Evolutionary conservation across 805 yeast genomes (phyloP).

Genomic region (Debaryomyces castellii): DNA sequence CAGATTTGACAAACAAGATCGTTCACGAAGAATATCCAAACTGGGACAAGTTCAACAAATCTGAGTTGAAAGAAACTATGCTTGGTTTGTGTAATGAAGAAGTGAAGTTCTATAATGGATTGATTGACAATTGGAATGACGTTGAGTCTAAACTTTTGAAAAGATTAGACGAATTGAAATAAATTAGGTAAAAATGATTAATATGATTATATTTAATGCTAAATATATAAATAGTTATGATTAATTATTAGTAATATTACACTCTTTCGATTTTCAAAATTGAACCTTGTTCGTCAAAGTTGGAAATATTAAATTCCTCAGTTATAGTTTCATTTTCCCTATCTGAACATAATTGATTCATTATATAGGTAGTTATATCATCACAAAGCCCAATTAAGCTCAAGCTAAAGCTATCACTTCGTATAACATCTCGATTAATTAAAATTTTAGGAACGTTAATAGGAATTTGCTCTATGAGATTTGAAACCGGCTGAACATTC

Average conservation of each 20-base stretch:
- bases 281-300: neutral
- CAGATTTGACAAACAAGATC: slow-evolving; percentile 45
- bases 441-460: slow-evolving; percentile 78
- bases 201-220: neutral
- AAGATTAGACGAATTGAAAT: slow-evolving; percentile 22
- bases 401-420: slow-evolving; percentile 77
- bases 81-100: slow-evolving; percentile 73
- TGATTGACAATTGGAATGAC: slow-evolving; percentile 70
- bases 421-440: slow-evolving; percentile 73
- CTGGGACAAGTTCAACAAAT: slow-evolving; percentile 78
- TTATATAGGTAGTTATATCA: slow-evolving; percentile 67
- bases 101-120: slow-evolving; percentile 65
- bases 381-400: slow-evolving; percentile 80
- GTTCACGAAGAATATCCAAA: slow-evolving; percentile 53
- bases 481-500: slow-evolving; percentile 89
- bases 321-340: slow-evolving; percentile 11
- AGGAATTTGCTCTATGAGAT: slow-evolving; percentile 73
- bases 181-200: neutral
- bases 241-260: neutral
- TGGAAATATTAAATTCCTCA: neutral
- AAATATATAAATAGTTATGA: neutral
- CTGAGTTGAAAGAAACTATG: slow-evolving; percentile 72
- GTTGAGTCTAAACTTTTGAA: slow-evolving; percentile 39
- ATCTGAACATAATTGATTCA: slow-evolving; percentile 14
- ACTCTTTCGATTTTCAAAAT: neutral